A percentile compares a stretch with the other conserved stretches of the same genome.
Evolutionary conservation across 2,329 filamentous ascomycete genomes (phyloP).

Genomic region (Colletotrichum sp.): DNA sequence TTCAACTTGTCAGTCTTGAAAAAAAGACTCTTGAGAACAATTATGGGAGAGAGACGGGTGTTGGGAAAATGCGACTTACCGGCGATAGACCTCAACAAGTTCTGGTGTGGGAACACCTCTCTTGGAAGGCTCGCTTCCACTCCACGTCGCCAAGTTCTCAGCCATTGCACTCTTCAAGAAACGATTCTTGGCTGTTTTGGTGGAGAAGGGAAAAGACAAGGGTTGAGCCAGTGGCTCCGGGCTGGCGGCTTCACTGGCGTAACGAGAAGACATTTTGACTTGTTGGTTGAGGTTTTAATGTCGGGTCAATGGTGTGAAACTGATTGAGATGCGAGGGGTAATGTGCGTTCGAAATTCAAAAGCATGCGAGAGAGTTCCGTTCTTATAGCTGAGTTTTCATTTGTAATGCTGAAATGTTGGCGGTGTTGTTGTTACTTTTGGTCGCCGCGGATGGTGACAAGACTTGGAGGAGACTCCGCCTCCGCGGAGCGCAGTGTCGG

Average conservation of each 20-base stretch:
- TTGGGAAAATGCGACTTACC: conserved; percentile 25
- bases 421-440: neutral
- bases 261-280: neutral
- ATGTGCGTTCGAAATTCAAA: neutral
- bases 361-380: neutral
- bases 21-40: neutral
- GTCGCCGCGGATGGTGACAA: neutral
- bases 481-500: neutral
- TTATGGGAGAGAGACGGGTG: neutral
- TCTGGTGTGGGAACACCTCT: conserved; percentile 48
- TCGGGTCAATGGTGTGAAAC: neutral
- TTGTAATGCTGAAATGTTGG: neutral
- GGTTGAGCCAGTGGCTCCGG: conserved; percentile 42
- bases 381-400: neutral
- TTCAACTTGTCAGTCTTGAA: neutral
- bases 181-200: conserved; percentile 64
- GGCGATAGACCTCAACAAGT: conserved; percentile 59
- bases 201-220: conserved; percentile 55
- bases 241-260: neutral
- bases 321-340: neutral
- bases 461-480: neutral
- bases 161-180: conserved; percentile 73
- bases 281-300: neutral
- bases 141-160: conserved; percentile 67
- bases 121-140: conserved; percentile 52